phyloP scores from a whole-genome alignment of 768 basidiomycete species.

The Russula ochroleuca region DNA sequence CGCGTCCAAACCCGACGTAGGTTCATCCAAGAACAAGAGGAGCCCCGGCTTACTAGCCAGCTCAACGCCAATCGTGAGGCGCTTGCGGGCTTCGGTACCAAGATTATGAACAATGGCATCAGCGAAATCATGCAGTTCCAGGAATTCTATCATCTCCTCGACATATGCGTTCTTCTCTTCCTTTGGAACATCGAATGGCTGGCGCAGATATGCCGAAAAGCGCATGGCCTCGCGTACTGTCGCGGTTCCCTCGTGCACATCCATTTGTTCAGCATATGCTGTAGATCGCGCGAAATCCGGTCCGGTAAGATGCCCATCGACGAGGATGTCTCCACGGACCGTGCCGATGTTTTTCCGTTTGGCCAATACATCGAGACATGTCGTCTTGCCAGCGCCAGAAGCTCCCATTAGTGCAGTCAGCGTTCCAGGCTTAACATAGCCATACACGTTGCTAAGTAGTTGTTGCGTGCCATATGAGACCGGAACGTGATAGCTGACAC shows the following conservation, averaged over 20 bases:
- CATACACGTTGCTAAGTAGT: constrained; percentile 70
- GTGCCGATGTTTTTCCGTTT: constrained; percentile 71
- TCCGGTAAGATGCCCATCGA: constrained; percentile 60
- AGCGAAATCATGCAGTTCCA: constrained; percentile 78
- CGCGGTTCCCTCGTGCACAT: constrained; percentile 76
- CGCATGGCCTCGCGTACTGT: constrained; percentile 83
- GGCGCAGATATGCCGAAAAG: constrained; percentile 81
- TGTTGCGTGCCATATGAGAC: constrained; percentile 54
- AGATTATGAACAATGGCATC: constrained; percentile 77
- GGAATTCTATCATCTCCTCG: constrained; percentile 77
- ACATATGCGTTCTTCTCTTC: constrained; percentile 77
- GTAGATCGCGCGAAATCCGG: constrained; percentile 42
- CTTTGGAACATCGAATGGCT: constrained; percentile 59
- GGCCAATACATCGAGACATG: constrained; percentile 68
- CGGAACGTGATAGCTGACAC: constrained; percentile 72
- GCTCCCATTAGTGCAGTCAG: constrained; percentile 87
- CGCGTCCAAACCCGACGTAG: constrained; percentile 54
- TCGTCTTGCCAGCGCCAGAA: constrained; percentile 72
- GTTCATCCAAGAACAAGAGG: constrained; percentile 60
- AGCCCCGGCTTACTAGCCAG: constrained; percentile 82
- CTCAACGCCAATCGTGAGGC: constrained; percentile 88
- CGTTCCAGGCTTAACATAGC: constrained; percentile 83
- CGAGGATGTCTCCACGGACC: constrained; percentile 56
- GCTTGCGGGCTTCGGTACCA: constrained; percentile 69
- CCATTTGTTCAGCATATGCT: constrained; percentile 57